Evolutionary conservation across 2,329 filamentous ascomycete species (phyloP), one percentile per base, ranked within the genome.

Genomic region (Alternaria brassicae): DNA sequence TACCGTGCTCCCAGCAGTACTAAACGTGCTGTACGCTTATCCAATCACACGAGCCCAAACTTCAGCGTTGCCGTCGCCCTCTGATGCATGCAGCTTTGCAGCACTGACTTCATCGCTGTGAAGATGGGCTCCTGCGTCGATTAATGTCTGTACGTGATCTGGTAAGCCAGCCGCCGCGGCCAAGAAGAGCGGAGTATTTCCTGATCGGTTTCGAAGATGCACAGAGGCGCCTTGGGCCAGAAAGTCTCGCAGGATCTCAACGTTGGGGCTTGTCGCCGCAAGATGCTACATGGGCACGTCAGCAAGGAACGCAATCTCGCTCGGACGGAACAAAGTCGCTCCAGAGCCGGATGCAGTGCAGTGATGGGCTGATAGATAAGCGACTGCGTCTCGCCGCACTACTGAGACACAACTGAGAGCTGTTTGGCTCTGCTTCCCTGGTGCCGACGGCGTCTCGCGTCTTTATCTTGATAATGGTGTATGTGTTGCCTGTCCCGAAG

Each of bases 181-280:
- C 52, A 88, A 77, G 72, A 85, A 88, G 49, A 88, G 79, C 58
- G 86, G 85, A 49, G 86, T 88, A 65, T 84, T 81, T 23, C 84
- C 85, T 56, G 80, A 80, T 60, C 83, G 81, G 72, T 88, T 88
- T 53, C 86, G 84, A 27, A 87, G 75, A 72, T 88, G 86, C 41
- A 88, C 85, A 15, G 84, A 86, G 12, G 82, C 85, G 53, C 85
- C 85, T 61, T 85, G 82, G 8, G 79, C 79, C 4, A 88, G 79
- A 47, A 88, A 82, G 72, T 84, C 82, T 54, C 82, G 81, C 37
- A 88, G 77, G 27, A 88, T 84, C 3, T 83, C 78, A 45, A 86
- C 72, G 44, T 84, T 83, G 2, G 85, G 83, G 17, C 82, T 82
- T 4, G 83, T 84, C 4, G 86, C 84, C 47, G 86, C 86, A 45